phyloP scores from a whole-genome alignment of 176 grass and related monocot species.

The Oryza rufipogon region DNA sequence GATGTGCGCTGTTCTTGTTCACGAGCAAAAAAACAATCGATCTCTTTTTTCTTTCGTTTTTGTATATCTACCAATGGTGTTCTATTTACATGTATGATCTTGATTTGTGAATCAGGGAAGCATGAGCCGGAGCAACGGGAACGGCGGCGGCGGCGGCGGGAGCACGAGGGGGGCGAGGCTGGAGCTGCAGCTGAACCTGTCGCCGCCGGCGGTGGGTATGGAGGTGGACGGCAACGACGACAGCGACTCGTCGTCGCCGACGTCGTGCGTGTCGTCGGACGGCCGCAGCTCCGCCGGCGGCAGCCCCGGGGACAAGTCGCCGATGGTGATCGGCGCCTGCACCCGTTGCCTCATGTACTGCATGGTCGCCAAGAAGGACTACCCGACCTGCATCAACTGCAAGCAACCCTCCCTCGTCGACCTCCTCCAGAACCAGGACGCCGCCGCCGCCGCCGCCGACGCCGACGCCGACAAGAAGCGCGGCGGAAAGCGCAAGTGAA shows the following conservation, averaged over 20 bases:
- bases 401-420: slow-evolving; percentile 61
- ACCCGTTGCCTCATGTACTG: slow-evolving; percentile 75
- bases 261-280: slow-evolving; percentile 67
- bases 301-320: slow-evolving; percentile 17
- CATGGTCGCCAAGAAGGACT: slow-evolving; percentile 70
- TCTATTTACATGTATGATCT: slow-evolving; percentile 9
- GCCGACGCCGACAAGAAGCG: slow-evolving; percentile 43
- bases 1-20: not conserved
- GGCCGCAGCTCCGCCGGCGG: slow-evolving; percentile 44
- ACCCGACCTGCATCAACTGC: slow-evolving; percentile 71
- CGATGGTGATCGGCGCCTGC: slow-evolving; percentile 73
- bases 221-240: slow-evolving; percentile 24
- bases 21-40: not conserved
- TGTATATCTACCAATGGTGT: not conserved
- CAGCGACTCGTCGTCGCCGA: slow-evolving; percentile 54
- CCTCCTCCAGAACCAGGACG: slow-evolving; percentile 53
- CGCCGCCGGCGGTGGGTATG: slow-evolving; percentile 41
- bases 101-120: not conserved
- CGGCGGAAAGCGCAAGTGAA: slow-evolving; percentile 56
- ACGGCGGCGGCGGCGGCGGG: not conserved
- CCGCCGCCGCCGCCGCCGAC: not conserved
- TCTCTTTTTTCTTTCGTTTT: not conserved
- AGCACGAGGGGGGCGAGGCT: slow-evolving; percentile 37
- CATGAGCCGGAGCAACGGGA: slow-evolving; percentile 54
- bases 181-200: slow-evolving; percentile 64